These are phyloP conservation scores for Sicyos edulis DNA, from an alignment of 306 rosid genomes.

Conservation along the genomic window DNA sequence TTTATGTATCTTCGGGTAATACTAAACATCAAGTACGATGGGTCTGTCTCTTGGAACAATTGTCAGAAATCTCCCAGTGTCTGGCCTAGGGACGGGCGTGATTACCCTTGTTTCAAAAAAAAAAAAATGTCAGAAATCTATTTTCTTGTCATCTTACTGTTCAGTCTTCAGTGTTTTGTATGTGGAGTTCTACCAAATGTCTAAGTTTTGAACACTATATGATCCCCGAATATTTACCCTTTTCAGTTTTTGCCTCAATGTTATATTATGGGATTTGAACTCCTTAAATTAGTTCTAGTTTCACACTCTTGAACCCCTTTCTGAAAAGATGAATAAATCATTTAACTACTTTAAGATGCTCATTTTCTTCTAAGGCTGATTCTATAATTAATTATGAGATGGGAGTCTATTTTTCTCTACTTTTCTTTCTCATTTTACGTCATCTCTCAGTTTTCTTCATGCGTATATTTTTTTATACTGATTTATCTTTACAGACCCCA, in stretches of 20 bases:
- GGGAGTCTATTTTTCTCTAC: background rate
- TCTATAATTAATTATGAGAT: background rate
- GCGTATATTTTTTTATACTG: background rate
- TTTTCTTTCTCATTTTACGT: constrained; percentile 8
- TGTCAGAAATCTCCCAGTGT: too few species aligned
- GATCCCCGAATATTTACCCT: background rate
- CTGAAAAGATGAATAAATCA: background rate
- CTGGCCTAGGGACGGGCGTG: too few species aligned
- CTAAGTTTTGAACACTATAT: background rate
- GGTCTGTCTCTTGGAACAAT: background rate
- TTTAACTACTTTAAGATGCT: background rate
- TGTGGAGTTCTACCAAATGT: background rate
- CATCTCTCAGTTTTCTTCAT: background rate
- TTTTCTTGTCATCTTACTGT: background rate
- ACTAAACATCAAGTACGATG: background rate
- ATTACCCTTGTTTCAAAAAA: too few species aligned
- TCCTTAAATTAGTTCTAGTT: background rate
- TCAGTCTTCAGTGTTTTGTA: background rate
- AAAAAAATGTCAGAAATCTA: too few species aligned
- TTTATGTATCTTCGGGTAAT: background rate
- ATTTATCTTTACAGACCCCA: background rate
- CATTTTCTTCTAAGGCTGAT: background rate
- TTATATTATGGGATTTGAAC: background rate
- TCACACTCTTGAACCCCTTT: background rate
- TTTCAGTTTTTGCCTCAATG: background rate